Conservation (phyloP, 352 stramenopile genomes). For the Thalassiosira pacifica region DNA sequence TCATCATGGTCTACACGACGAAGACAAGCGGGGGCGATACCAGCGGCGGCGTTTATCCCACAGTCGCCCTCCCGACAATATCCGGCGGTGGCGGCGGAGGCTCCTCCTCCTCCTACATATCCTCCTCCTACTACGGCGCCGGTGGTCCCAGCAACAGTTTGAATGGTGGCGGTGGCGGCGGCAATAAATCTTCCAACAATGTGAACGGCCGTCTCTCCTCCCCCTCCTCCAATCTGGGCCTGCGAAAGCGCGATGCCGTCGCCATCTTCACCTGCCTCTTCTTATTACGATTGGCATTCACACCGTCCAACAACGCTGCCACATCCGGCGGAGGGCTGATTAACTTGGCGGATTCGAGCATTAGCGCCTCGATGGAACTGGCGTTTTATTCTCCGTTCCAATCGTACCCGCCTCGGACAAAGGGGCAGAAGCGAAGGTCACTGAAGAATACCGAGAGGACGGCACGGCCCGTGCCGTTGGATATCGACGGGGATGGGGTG, state of each 20-base stretch:
- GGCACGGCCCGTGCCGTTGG: constrained; percentile 66
- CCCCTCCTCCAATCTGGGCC: constrained; percentile 3
- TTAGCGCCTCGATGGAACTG: constrained; percentile 53
- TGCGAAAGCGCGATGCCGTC: constrained; percentile 52
- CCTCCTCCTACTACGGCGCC: background rate
- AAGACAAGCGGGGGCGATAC: too few relatives aligned
- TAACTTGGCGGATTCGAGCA: constrained; percentile 35
- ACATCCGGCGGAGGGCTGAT: background rate
- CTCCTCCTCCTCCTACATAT: background rate
- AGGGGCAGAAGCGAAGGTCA: background rate
- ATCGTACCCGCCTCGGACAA: constrained; percentile 15
- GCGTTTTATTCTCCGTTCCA: constrained; percentile 60
- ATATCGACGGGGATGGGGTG: constrained; percentile 83
- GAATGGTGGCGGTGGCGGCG: background rate
- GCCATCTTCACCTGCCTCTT: constrained; percentile 58
- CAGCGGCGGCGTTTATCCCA: background rate
- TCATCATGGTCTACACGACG: background rate
- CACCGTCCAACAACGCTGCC: constrained; percentile 3
- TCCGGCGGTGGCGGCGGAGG: background rate
- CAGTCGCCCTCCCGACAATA: background rate
- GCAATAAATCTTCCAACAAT: background rate
- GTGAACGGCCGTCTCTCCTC: constrained; percentile 11
- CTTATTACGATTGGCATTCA: constrained; percentile 61
- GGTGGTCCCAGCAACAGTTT: background rate
- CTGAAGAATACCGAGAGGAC: constrained; percentile 6